phyloP scores from a whole-genome alignment of 192 early-diverging fungal species.

The Pilaira anomala region DNA sequence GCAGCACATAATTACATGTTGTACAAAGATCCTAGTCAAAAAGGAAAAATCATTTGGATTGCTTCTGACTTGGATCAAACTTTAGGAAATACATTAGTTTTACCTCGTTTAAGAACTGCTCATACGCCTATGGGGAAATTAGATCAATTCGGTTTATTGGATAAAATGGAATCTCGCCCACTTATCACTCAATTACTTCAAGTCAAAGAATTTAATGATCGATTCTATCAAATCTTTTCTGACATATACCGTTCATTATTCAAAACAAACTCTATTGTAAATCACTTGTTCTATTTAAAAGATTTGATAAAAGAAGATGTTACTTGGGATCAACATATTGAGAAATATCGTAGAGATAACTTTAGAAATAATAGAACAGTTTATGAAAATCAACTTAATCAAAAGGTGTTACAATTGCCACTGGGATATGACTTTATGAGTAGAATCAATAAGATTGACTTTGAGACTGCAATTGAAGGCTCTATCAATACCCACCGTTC shows the following conservation, averaged over 20 bases:
- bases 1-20: slow-evolving; percentile 40
- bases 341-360: background rate
- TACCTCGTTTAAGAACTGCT: background rate
- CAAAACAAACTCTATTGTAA: slow-evolving; percentile 20
- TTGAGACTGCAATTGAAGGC: slow-evolving; percentile 5
- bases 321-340: slow-evolving; percentile 34
- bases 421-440: slow-evolving; percentile 2
- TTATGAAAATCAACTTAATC: background rate
- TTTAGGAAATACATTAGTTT: slow-evolving; percentile 29
- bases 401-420: slow-evolving; percentile 3
- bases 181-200: slow-evolving; percentile 34
- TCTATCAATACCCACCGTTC: background rate
- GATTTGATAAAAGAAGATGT: slow-evolving; percentile 37
- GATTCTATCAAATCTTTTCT: slow-evolving; percentile 35
- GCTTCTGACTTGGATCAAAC: slow-evolving; percentile 38
- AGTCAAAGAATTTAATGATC: slow-evolving; percentile 25
- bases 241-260: slow-evolving; percentile 29
- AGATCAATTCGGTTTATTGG: slow-evolving; percentile 11
- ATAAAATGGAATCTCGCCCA: slow-evolving; percentile 10
- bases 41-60: slow-evolving; percentile 34
- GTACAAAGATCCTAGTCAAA: slow-evolving; percentile 37
- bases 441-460: slow-evolving; percentile 8
- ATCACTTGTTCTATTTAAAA: slow-evolving; percentile 26
- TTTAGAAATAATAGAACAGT: background rate
- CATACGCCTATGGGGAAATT: background rate